phyloP scores from a whole-genome alignment of 1,284 basidiomycete genomes.

The Psilocybe mexicana region DNA sequence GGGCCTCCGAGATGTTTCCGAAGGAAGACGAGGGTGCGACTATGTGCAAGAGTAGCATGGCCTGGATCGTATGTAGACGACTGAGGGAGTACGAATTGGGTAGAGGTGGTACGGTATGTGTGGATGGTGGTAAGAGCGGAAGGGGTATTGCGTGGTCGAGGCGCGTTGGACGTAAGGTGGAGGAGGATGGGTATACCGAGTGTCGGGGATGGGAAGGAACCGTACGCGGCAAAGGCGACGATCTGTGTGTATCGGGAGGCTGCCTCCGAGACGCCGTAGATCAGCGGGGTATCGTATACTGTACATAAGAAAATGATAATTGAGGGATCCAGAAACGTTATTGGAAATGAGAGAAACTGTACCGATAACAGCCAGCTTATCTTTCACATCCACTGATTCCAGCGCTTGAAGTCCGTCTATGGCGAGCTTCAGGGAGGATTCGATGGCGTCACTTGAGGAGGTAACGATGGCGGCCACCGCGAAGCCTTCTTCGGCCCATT shows the following conservation, averaged over 20 bases:
- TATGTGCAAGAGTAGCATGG: constrained; percentile 42
- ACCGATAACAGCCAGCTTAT: constrained; percentile 46
- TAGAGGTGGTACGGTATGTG: constrained; percentile 31
- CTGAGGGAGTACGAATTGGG: constrained; percentile 42
- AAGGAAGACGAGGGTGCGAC: constrained; percentile 43
- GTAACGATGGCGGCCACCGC: constrained; percentile 40
- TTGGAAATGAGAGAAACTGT: constrained; percentile 7
- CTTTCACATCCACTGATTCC: constrained; percentile 38
- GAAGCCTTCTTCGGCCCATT: constrained; percentile 54
- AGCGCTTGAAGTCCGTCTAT: constrained; percentile 34
- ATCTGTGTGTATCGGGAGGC: constrained; percentile 31
- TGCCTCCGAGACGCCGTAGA: constrained; percentile 28
- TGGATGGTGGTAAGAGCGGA: constrained; percentile 23
- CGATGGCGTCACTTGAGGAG: constrained; percentile 22
- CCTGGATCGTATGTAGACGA: constrained; percentile 38
- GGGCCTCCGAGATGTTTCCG: constrained; percentile 43
- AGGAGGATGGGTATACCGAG: constrained; percentile 31
- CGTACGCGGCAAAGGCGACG: constrained; percentile 38
- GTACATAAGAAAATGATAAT: background rate
- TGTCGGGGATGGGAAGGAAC: constrained; percentile 29
- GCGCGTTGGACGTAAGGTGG: constrained; percentile 26
- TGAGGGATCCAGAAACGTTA: background rate
- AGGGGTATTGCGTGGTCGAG: constrained; percentile 14
- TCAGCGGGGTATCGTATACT: constrained; percentile 39
- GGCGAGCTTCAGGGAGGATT: constrained; percentile 29